Percentiles rank a stretch among this genome's conserved stretches.
phyloP scores from a whole-genome alignment of 2,329 filamentous ascomycete species.

The Paecilomyces sp. region DNA sequence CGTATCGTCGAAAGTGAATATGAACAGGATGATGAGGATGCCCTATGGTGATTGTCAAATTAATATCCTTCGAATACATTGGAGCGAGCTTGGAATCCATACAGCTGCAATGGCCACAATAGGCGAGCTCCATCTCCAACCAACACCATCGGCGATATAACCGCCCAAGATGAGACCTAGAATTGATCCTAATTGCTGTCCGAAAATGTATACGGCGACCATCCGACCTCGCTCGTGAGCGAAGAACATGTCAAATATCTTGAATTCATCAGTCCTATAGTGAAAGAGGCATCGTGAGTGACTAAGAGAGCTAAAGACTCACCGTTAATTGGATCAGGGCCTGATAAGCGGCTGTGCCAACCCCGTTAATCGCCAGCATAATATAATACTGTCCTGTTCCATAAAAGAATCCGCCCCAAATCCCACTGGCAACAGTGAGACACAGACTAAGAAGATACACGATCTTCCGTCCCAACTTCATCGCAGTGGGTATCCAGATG shows the following conservation, averaged over 20 bases:
- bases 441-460: slow-evolving; percentile 28
- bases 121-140: slow-evolving; percentile 29
- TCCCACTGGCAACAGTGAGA: slow-evolving; percentile 19
- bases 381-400: slow-evolving; percentile 21
- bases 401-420: slow-evolving; percentile 22
- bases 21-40: slow-evolving; percentile 16
- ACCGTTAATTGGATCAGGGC: slow-evolving; percentile 34
- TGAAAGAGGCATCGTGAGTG: too few relatives aligned
- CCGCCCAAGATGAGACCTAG: slow-evolving; percentile 31
- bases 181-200: slow-evolving; percentile 33
- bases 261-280: neutral
- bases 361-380: slow-evolving; percentile 21
- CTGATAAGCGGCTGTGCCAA: slow-evolving; percentile 31
- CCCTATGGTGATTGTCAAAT: neutral
- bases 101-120: slow-evolving; percentile 7
- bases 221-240: slow-evolving; percentile 30
- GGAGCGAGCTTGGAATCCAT: neutral
- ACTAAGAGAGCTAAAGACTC: neutral
- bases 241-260: slow-evolving; percentile 34
- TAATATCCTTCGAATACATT: neutral
- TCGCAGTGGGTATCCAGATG: slow-evolving; percentile 28
- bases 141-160: slow-evolving; percentile 24
- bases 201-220: slow-evolving; percentile 32
- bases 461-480: slow-evolving; percentile 26
- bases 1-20: slow-evolving; percentile 30